These are phyloP conservation scores for Lachancea meyersii DNA, from an alignment of 805 yeast genomes.

Conservation along the genomic window DNA sequence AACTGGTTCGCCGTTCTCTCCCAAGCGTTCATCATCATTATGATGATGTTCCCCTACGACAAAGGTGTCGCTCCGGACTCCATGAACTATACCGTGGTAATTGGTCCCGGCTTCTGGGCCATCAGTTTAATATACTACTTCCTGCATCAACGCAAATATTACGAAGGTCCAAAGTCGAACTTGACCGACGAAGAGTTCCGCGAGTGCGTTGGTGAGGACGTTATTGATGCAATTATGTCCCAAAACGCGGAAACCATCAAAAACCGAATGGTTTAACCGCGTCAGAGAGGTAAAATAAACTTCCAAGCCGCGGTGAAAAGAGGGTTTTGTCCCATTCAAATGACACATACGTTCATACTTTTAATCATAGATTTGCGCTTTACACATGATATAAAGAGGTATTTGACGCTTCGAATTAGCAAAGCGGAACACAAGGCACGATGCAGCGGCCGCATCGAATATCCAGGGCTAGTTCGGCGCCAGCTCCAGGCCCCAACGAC, in stretches of 20 bases:
- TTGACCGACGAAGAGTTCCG: slow-evolving; percentile 18
- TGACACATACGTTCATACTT: no score
- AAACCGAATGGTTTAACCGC: slow-evolving; percentile 4
- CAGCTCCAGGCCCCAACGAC: no score
- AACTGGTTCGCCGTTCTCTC: slow-evolving; percentile 44
- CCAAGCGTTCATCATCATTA: slow-evolving; percentile 44
- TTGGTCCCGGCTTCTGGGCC: slow-evolving; percentile 56
- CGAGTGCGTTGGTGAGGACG: slow-evolving; percentile 24
- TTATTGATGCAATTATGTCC: slow-evolving; percentile 14
- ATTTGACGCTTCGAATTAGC: no score
- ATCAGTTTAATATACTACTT: slow-evolving; percentile 47
- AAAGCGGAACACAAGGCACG: no score
- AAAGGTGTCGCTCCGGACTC: slow-evolving; percentile 27
- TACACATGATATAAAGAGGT: no score
- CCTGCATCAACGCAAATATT: slow-evolving; percentile 46
- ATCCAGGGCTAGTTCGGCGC: no score
- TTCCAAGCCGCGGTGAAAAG: no score
- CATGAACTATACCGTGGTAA: slow-evolving; percentile 68
- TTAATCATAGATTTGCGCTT: no score
- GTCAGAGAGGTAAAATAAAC: no score
- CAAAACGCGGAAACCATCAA: slow-evolving; percentile 3
- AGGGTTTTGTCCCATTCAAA: no score
- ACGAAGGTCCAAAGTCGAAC: slow-evolving; percentile 46
- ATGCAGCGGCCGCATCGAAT: no score
- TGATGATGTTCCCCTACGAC: slow-evolving; percentile 53